phyloP scores from a whole-genome alignment of 2,329 filamentous ascomycete genomes.

The Arthrobotrys musiformis region DNA sequence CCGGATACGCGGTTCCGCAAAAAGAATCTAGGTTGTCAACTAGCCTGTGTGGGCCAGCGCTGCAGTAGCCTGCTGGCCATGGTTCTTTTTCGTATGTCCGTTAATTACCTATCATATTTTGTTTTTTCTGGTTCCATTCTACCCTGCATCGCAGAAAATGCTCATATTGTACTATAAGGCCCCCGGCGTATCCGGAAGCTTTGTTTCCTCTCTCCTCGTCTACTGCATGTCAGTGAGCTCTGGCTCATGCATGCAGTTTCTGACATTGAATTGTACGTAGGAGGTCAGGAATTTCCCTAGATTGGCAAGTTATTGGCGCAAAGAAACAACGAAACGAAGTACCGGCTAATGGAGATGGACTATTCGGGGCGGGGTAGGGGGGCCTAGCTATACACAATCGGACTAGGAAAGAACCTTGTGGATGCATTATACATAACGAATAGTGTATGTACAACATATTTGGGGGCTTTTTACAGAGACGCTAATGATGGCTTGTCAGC shows the following conservation, averaged over 20 bases:
- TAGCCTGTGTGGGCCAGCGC: background rate
- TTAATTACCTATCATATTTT: background rate
- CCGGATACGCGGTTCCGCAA: slow-evolving; percentile 22
- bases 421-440: slow-evolving; percentile 9
- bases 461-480: slow-evolving; percentile 12
- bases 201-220: background rate
- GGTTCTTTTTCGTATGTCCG: background rate
- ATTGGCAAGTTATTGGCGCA: slow-evolving; percentile 21
- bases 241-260: slow-evolving; percentile 29
- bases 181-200: slow-evolving; percentile 5
- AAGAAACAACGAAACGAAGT: background rate
- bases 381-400: too few species aligned
- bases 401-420: slow-evolving; percentile 16
- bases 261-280: background rate
- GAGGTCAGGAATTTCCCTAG: slow-evolving; percentile 26
- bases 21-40: background rate
- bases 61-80: slow-evolving; percentile 2
- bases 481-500: slow-evolving; percentile 22
- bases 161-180: background rate
- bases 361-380: slow-evolving; percentile 14
- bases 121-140: too few species aligned
- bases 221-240: slow-evolving; percentile 27
- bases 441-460: slow-evolving; percentile 21
- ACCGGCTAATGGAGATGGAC: background rate
- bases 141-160: background rate